Base-by-base conservation (phyloP, 2,329 filamentous ascomycete genomes). In the Claviceps pazoutovae region DNA sequence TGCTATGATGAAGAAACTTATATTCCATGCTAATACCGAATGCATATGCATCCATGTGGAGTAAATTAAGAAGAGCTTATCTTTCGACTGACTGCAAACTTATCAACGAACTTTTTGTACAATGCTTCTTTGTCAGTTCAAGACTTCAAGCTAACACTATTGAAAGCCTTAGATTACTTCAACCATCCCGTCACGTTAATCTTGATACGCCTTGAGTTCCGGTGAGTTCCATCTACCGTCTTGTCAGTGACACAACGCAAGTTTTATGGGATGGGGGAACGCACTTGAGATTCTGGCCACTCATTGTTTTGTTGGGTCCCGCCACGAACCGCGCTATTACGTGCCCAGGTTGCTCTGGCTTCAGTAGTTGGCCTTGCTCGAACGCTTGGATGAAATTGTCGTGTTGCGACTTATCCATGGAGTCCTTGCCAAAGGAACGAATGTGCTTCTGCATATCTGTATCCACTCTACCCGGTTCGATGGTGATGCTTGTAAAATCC, bases 381-480 rank as follows among this genome's bases (percentile, higher is more conserved):
- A 89, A 84, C 16, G 86, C 75, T 1, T 78, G 72, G 13, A 79
- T 72, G 60, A 97, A 97, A 30, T 70, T 73, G 7, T 76, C 72
- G 65, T 93, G 84, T 53, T 81, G 77, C 6, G 69, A 63, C 51
- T 71, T 64, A 48, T 72, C 61, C 78, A 82, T 82, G 51, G 65
- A 66, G 2, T 64, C 62, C 39, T 68, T 66, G 44, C 74, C 77
- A 3, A 68, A 64, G 46, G 89, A 82, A 49, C 93, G 75, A 53
- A 98, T 78, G 53, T 85, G 78, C n/a, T 75, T 75, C 65, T 95
- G 90, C 90, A 96, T 96, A 49, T 84, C 84, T 0, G 90, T 96
- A 62, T 95, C 86, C 7, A 94, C 84, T 46, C 86, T 80, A 2
- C 90, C 90, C 0, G 90, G 90, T 4, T 83, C 75, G 37, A 96